Percentiles rank a stretch among this genome's conserved stretches.
These are phyloP conservation scores for Penicillium salamii DNA, from an alignment of 495 filamentous ascomycete species.

Conservation along the genomic window DNA sequence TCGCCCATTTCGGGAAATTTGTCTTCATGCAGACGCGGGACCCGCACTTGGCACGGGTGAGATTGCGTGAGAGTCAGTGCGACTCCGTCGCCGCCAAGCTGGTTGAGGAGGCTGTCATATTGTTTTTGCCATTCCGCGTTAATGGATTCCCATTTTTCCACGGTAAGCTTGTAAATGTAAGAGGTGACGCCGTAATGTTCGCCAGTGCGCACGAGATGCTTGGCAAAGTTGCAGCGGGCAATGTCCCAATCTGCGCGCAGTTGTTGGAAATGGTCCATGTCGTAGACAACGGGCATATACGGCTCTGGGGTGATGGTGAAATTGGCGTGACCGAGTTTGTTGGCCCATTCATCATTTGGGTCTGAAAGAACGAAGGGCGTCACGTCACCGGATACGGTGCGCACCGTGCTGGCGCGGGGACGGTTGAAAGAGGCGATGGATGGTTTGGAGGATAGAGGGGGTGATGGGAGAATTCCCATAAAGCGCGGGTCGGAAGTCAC, in stretches of 20 bases:
- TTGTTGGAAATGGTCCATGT: conserved; percentile 59
- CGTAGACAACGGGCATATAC: conserved; percentile 61
- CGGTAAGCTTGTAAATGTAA: conserved; percentile 76
- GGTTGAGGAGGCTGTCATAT: conserved; percentile 58
- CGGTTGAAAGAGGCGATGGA: conserved; percentile 73
- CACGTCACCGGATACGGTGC: conserved; percentile 55
- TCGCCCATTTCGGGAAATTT: conserved; percentile 89
- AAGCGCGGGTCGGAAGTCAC: conserved; percentile 44
- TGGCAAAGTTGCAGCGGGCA: conserved; percentile 76
- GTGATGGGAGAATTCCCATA: conserved; percentile 59
- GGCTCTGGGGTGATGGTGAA: conserved; percentile 84
- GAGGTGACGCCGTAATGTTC: conserved; percentile 86
- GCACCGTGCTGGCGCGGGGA: conserved; percentile 40
- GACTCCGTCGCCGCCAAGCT: conserved; percentile 33
- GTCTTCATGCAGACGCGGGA: conserved; percentile 63
- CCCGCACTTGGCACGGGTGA: conserved; percentile 48
- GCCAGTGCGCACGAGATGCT: conserved; percentile 77
- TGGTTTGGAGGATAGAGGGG: conserved; percentile 75
- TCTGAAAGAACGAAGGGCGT: conserved; percentile 59
- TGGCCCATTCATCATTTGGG: conserved; percentile 74
- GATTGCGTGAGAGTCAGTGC: conserved; percentile 43
- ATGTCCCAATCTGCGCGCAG: conserved; percentile 77
- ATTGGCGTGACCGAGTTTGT: conserved; percentile 84
- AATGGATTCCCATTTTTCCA: conserved; percentile 79
- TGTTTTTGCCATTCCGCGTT: conserved; percentile 67